Conservation (phyloP, 192 early-diverging fungal species). For the Coemansia sp. region DNA sequence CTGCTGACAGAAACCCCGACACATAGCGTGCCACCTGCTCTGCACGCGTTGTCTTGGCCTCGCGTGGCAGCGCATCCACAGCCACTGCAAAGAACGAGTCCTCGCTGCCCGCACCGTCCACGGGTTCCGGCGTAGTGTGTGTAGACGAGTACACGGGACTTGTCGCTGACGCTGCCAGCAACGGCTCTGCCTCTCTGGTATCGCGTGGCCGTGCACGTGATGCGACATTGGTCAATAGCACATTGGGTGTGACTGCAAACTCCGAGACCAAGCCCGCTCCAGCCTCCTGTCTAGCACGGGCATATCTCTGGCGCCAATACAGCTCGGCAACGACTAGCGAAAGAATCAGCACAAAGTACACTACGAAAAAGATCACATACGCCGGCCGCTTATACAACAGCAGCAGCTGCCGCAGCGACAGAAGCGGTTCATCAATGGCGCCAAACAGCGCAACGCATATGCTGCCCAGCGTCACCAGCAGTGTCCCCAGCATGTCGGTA, state of each 20-base stretch:
- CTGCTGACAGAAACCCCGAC: constrained; percentile 64
- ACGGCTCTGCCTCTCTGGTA: constrained; percentile 2
- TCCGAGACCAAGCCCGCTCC: neutral
- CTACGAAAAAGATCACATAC: constrained; percentile 64
- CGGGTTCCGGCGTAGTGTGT: neutral
- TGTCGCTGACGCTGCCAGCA: constrained; percentile 10
- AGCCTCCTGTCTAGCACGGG: neutral
- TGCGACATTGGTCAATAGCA: constrained; percentile 3
- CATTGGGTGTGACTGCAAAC: neutral
- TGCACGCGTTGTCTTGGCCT: constrained; percentile 15
- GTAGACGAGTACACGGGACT: neutral
- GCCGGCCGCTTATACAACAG: constrained; percentile 62
- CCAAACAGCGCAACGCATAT: constrained; percentile 70
- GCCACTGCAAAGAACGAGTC: constrained; percentile 25
- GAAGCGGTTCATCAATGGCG: constrained; percentile 69
- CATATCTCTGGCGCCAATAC: constrained; percentile 36
- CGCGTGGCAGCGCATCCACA: constrained; percentile 32
- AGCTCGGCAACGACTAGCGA: constrained; percentile 49
- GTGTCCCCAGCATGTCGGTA: constrained; percentile 62
- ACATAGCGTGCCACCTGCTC: constrained; percentile 34
- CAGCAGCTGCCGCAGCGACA: constrained; percentile 66
- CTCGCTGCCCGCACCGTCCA: constrained; percentile 5
- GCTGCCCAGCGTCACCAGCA: constrained; percentile 65
- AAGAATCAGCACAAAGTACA: constrained; percentile 53
- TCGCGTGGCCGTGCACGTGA: neutral